These are phyloP conservation scores for Mimosa pudica DNA, from an alignment of 306 rosid genomes.

Conservation along the genomic window DNA sequence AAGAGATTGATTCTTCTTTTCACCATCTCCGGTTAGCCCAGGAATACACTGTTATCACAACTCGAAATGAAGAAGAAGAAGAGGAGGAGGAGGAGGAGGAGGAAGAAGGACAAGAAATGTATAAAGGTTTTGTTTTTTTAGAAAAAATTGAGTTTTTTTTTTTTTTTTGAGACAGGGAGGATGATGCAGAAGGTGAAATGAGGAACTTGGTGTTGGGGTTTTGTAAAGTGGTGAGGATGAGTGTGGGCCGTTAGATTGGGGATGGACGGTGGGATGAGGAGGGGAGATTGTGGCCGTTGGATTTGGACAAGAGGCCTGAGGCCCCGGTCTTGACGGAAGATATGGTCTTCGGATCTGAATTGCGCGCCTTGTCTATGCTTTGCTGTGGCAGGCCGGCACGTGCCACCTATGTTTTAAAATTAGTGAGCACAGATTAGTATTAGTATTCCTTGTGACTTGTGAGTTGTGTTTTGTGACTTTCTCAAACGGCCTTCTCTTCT, in stretches of 20 bases:
- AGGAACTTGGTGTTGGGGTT: slow-evolving; percentile 33
- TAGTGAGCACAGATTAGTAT: background rate
- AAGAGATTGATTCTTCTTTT: slow-evolving; percentile 24
- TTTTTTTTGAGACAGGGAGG: background rate
- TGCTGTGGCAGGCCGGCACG: slow-evolving; percentile 68
- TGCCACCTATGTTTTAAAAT: slow-evolving; percentile 42
- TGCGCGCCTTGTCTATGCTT: slow-evolving; percentile 50
- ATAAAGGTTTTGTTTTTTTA: background rate
- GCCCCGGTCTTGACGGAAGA: slow-evolving; percentile 45
- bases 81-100: background rate
- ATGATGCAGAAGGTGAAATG: slow-evolving; percentile 26
- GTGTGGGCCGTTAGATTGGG: slow-evolving; percentile 43
- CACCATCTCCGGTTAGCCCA: slow-evolving; percentile 57
- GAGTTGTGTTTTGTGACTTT: slow-evolving; percentile 15
- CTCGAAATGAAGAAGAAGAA: background rate
- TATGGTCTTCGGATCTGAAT: slow-evolving; percentile 61
- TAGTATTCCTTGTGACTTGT: too few relatives aligned
- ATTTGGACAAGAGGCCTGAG: slow-evolving; percentile 8
- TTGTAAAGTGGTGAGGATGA: slow-evolving; percentile 40
- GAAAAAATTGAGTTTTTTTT: background rate
- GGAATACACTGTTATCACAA: background rate
- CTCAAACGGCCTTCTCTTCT: slow-evolving; percentile 13
- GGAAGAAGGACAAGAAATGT: background rate
- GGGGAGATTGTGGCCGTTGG: slow-evolving; percentile 27
- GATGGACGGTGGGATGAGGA: background rate